These are phyloP conservation scores for Geotrichum ghanense DNA, from an alignment of 805 yeast genomes.

Conservation along the genomic window DNA sequence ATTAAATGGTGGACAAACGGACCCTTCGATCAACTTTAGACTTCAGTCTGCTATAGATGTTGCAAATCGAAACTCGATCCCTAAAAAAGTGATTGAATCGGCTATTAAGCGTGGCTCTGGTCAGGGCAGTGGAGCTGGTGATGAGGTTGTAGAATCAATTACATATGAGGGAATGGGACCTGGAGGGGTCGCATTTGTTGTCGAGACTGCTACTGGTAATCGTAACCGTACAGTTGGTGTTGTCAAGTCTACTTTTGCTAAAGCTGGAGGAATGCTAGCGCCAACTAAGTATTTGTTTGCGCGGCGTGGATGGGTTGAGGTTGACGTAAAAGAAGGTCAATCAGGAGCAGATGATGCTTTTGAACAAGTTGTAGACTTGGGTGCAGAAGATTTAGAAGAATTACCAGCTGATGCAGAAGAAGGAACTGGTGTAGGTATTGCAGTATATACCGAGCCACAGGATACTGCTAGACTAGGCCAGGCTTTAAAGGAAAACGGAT, in stretches of 20 bases:
- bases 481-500: constrained; percentile 36
- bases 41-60: constrained; percentile 64
- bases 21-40: constrained; percentile 46
- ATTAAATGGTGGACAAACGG: constrained; percentile 47
- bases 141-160: constrained; percentile 37
- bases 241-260: constrained; percentile 64
- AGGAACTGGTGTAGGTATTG: constrained; percentile 19
- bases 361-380: constrained; percentile 62
- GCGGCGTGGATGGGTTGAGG: constrained; percentile 58
- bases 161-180: constrained; percentile 88
- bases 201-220: constrained; percentile 84
- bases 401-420: constrained; percentile 28
- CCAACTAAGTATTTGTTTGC: constrained; percentile 74
- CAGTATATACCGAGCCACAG: constrained; percentile 51
- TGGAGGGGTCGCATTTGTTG: constrained; percentile 75
- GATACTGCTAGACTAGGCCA: constrained; percentile 54
- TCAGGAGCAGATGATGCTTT: constrained; percentile 47
- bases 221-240: constrained; percentile 69
- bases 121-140: constrained; percentile 35
- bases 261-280: constrained; percentile 48
- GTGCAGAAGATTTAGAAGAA: constrained; percentile 45
- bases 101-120: constrained; percentile 84
- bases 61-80: constrained; percentile 65
- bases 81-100: constrained; percentile 75
- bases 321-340: constrained; percentile 27